phyloP scores from a whole-genome alignment of 2,329 filamentous ascomycete genomes.

The Knufia petricola region DNA sequence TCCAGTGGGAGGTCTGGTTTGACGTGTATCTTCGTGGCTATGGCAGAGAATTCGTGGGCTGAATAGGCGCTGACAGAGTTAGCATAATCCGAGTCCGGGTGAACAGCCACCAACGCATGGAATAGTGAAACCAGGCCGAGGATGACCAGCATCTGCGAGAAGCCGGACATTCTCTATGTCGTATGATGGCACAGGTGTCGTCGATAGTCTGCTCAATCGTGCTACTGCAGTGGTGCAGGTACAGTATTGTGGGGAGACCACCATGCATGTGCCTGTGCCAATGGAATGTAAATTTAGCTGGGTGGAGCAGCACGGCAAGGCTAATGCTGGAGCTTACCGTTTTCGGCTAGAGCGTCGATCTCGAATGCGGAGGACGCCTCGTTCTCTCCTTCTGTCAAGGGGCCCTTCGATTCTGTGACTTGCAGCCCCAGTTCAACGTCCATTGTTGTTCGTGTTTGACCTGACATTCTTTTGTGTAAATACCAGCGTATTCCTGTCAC shows the following conservation, averaged over 20 bases:
- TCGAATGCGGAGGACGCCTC: background rate
- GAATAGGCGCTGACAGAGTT: constrained; percentile 69
- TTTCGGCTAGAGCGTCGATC: background rate
- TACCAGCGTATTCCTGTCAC: constrained; percentile 11
- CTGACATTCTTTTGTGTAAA: constrained; percentile 10
- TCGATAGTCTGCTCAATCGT: background rate
- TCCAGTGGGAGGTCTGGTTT: constrained; percentile 59
- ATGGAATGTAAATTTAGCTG: background rate
- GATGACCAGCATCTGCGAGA: constrained; percentile 60
- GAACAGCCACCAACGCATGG: constrained; percentile 61
- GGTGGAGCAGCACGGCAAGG: background rate
- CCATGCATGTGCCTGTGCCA: too few species aligned
- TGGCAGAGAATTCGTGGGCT: constrained; percentile 77
- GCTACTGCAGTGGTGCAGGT: background rate
- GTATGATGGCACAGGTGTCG: background rate
- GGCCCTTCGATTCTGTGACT: background rate
- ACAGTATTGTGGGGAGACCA: background rate
- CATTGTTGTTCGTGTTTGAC: constrained; percentile 6
- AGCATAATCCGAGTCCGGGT: constrained; percentile 15
- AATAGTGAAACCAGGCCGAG: constrained; percentile 69
- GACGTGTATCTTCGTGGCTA: constrained; percentile 33
- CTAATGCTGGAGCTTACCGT: background rate
- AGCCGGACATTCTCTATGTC: constrained; percentile 52
- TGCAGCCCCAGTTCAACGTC: background rate
- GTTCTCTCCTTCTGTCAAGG: background rate